phyloP scores from a whole-genome alignment of 805 yeast species.

The Hemisphaericaspora nanyangensis region DNA sequence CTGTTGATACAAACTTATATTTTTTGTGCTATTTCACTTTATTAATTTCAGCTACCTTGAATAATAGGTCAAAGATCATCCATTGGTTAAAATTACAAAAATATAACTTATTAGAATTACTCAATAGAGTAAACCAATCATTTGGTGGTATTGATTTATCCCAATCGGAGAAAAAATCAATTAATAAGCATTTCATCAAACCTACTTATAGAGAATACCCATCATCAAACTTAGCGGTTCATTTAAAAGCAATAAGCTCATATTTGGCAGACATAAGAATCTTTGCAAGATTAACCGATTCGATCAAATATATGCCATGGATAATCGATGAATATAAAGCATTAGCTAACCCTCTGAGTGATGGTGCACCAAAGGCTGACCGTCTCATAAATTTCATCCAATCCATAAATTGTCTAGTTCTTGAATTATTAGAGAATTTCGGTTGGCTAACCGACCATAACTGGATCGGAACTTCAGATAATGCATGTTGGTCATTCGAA shows the following conservation, averaged over 20 bases:
- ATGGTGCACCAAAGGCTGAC: slow-evolving; percentile 23
- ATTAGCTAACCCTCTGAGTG: slow-evolving; percentile 20
- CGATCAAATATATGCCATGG: slow-evolving; percentile 44
- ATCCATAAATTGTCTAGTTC: slow-evolving; percentile 36
- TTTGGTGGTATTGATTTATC: slow-evolving; percentile 11
- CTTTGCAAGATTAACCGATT: slow-evolving; percentile 38
- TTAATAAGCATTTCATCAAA: slow-evolving; percentile 7
- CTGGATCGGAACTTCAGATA: slow-evolving; percentile 41
- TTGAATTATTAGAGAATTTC: slow-evolving; percentile 39
- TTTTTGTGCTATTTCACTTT: slow-evolving; percentile 42
- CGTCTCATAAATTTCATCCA: slow-evolving; percentile 35
- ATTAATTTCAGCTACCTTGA: slow-evolving; percentile 30
- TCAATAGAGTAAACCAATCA: slow-evolving; percentile 8
- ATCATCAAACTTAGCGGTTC: slow-evolving; percentile 25
- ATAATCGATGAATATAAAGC: slow-evolving; percentile 35
- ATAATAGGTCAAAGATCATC: slow-evolving; percentile 33
- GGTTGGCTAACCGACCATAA: slow-evolving; percentile 46
- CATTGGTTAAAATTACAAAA: slow-evolving; percentile 25
- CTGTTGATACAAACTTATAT: slow-evolving; percentile 37
- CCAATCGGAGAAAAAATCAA: slow-evolving; percentile 12
- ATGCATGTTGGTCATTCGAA: slow-evolving; percentile 38
- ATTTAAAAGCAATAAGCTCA: slow-evolving; percentile 31
- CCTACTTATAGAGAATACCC: slow-evolving; percentile 4
- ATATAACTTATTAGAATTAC: slow-evolving; percentile 16
- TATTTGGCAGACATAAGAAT: slow-evolving; percentile 40